Evolutionary conservation across 345 rosid species (phyloP), one percentile per base, ranked within the genome.

Genomic region (Rhizophora apiculata): DNA sequence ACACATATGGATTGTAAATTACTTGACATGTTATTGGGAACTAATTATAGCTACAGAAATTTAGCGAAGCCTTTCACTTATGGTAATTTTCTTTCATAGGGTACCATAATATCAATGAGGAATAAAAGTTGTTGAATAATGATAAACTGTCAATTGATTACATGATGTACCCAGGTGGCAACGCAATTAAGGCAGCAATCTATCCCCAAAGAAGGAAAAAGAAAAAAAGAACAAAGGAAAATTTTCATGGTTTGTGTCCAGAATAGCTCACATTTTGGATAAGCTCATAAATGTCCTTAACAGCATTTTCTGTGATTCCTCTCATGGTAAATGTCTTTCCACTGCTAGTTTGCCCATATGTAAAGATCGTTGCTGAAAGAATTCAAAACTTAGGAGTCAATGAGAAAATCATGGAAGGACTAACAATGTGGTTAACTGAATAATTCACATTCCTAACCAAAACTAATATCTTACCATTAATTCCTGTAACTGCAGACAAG

Each of bases 281-380:
- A 75, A 86, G 94, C 37, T 87, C 85, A 54, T 83, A 92, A 66
- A 92, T 88, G 76, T 92, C 94, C 62, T 78, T 82, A 61, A 89
- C 74, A 21, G 88, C 98, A 77, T 82, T 80, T 73, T 92, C 88
- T 19, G 94, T 85, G 68, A 92, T 85, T 36, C 98, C 98, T 71
- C 87, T 85, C 98, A 92, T 92, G 59, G 98, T 92, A 79, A 79
- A 92, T 59, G 96, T 92, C 82, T 92, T 92, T 48, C 98, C 98
- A 53, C 98, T 89, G 63, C 98, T 85, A 49, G 96, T 92, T 77
- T 92, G 98, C 76, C 98, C 98, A 79, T 92, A 92, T 1, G 96
- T 94, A 78, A 92, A 92, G 68, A 92, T 88, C 5, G 96, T 88
- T 43, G 98, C 98, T 90, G 88, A 84, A 83, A 79, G 15, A 74